These are phyloP conservation scores for Telfairia occidentalis DNA, from an alignment of 331 rosid species.

Conservation along the genomic window DNA sequence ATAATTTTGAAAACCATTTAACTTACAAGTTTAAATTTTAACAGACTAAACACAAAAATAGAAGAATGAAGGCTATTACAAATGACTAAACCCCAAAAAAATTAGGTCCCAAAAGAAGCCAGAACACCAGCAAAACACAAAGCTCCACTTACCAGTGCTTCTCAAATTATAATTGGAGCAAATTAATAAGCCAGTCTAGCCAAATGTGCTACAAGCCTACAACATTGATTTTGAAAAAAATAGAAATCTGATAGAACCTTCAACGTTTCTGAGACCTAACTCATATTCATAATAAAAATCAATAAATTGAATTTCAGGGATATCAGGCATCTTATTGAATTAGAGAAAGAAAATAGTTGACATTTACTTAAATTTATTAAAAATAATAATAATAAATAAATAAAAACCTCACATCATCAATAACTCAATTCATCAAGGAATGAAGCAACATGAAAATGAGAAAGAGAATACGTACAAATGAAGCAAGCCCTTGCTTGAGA, in stretches of 20 bases:
- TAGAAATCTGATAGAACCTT: background rate
- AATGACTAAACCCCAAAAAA: background rate
- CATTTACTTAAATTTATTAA: background rate
- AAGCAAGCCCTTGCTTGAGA: constrained; percentile 75
- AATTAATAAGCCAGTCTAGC: background rate
- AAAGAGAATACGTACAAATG: constrained; percentile 58
- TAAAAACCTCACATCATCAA: background rate
- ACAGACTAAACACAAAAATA: background rate
- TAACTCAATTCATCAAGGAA: background rate
- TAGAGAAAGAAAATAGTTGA: background rate
- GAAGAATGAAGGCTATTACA: background rate
- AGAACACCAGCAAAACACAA: background rate
- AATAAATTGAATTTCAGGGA: background rate
- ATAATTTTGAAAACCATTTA: background rate
- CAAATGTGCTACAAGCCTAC: background rate
- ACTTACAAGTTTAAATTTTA: background rate
- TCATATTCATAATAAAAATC: background rate
- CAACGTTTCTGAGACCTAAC: background rate
- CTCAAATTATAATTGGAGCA: background rate
- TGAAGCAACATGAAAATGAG: background rate
- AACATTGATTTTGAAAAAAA: background rate
- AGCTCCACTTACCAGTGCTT: background rate
- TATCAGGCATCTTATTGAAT: background rate
- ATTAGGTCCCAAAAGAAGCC: background rate
- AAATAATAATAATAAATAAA: no score